Conservation (phyloP, 2,329 filamentous ascomycete genomes). For the Trichoderma guizhouense region DNA sequence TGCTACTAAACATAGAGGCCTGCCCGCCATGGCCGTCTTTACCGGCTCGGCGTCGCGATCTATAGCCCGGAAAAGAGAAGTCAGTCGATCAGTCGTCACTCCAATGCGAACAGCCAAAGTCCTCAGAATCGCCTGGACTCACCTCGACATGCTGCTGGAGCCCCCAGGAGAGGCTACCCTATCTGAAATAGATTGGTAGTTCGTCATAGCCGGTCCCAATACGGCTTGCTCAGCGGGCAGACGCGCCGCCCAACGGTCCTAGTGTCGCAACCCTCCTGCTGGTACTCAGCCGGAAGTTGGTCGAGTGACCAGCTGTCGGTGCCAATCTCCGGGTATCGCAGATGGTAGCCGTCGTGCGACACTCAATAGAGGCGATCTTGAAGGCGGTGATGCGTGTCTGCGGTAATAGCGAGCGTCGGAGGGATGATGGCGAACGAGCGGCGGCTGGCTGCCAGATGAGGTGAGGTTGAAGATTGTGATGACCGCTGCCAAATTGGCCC, state of each 20-base stretch:
- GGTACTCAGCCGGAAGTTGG: background rate
- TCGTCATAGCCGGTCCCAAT: conserved; percentile 46
- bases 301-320: conserved; percentile 12
- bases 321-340: background rate
- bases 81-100: background rate
- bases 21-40: conserved; percentile 72
- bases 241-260: background rate
- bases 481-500: background rate
- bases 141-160: conserved; percentile 51
- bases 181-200: conserved; percentile 52
- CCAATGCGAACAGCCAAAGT: background rate
- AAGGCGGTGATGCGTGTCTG: background rate
- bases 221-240: background rate
- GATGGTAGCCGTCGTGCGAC: conserved; percentile 1
- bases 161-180: conserved; percentile 40
- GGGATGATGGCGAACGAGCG: conserved; percentile 10
- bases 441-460: background rate
- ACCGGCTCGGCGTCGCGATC: conserved; percentile 59
- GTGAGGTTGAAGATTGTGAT: conserved; percentile 3
- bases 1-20: conserved; percentile 85
- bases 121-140: background rate
- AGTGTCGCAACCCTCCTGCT: background rate
- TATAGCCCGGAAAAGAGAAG: conserved; percentile 26
- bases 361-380: background rate
- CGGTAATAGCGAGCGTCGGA: background rate